Base-by-base conservation (phyloP, 345 rosid genomes). In the Lagerstroemia speciosa region DNA sequence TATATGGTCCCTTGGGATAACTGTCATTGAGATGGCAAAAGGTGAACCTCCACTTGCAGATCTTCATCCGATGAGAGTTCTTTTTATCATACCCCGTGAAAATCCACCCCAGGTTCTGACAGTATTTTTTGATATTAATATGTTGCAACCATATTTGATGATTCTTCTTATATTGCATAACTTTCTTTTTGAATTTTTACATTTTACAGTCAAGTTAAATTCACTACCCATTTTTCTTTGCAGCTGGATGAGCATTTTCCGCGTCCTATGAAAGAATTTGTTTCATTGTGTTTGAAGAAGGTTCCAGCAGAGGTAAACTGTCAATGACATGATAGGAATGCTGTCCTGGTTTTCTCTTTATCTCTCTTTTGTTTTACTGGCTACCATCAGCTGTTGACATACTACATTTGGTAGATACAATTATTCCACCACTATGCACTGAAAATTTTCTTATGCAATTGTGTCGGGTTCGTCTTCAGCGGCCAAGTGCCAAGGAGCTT, bases 191-290 rank as follows among this genome's bases (percentile, higher is more conserved):
- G 73, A 48, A 48, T 58, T 72, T 33, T 66, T 30, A 16, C 66
- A 43, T 41, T 71, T 71, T 43, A 64, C n/a, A 20, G 74, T 71
- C 78, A 71, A 61, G 69, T 64, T 67, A 62, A 55, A 30, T 62
- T 73, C 24, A 62, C 58, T 72, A 26, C 63, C 45, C 69, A 64
- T 79, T 64, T n/a, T 76, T 60, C 66, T 78, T 73, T 55, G 76
- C 98, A 95, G 99, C 85, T 95, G 81, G 98, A 95, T 80, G 99
- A 95, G 70, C 99, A 95, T 84, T 95, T 95, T 85, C 90, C 99
- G 70, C 96, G 98, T 66, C 86, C 83, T 62, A 84, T 95, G 87
- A 95, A 95, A 81, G 99, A 95, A 72, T 92, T 95, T 86, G 99
- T 90, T 78, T 83, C 97, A 3, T 80, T 84, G 64, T 92, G 99